phyloP scores from a whole-genome alignment of 1,139 yeast genomes.

The Lodderomyces elongisporus region DNA sequence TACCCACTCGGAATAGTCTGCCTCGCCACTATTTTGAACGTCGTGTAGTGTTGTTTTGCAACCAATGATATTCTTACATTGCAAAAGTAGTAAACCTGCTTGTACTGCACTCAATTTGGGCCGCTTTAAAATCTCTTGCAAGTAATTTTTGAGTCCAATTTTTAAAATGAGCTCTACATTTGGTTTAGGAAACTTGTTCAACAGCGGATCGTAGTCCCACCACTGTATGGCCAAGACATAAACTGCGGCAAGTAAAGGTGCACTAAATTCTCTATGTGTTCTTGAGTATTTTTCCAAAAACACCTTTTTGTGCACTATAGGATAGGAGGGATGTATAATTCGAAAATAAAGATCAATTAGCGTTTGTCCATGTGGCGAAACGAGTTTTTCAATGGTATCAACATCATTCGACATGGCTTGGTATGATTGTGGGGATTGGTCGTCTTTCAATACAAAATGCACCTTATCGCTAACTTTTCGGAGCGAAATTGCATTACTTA shows the following conservation, averaged over 20 bases:
- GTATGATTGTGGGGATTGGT: slow-evolving; percentile 60
- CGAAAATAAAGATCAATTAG: slow-evolving; percentile 67
- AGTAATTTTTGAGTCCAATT: slow-evolving; percentile 55
- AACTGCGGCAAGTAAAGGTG: slow-evolving; percentile 72
- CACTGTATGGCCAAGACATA: slow-evolving; percentile 72
- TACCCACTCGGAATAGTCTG: slow-evolving; percentile 70
- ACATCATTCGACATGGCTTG: slow-evolving; percentile 62
- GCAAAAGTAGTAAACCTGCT: slow-evolving; percentile 65
- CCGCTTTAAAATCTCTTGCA: slow-evolving; percentile 61
- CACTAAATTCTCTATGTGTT: slow-evolving; percentile 73
- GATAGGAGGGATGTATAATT: slow-evolving; percentile 75
- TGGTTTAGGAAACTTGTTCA: slow-evolving; percentile 62
- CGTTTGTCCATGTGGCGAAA: slow-evolving; percentile 74
- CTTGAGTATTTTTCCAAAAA: slow-evolving; percentile 71
- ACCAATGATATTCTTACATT: slow-evolving; percentile 48
- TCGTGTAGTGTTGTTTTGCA: slow-evolving; percentile 6
- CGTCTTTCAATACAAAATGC: slow-evolving; percentile 67
- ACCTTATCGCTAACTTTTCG: slow-evolving; percentile 63
- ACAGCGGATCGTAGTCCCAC: slow-evolving; percentile 78
- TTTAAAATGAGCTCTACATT: slow-evolving; percentile 45
- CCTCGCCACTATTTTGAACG: slow-evolving; percentile 8
- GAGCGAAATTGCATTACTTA: slow-evolving; percentile 52
- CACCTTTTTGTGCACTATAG: slow-evolving; percentile 70
- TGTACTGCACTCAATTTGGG: slow-evolving; percentile 80
- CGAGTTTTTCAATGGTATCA: slow-evolving; percentile 65